Evolutionary conservation across 2,329 filamentous ascomycete species (phyloP).

Genomic region (Emericellopsis atlantica): DNA sequence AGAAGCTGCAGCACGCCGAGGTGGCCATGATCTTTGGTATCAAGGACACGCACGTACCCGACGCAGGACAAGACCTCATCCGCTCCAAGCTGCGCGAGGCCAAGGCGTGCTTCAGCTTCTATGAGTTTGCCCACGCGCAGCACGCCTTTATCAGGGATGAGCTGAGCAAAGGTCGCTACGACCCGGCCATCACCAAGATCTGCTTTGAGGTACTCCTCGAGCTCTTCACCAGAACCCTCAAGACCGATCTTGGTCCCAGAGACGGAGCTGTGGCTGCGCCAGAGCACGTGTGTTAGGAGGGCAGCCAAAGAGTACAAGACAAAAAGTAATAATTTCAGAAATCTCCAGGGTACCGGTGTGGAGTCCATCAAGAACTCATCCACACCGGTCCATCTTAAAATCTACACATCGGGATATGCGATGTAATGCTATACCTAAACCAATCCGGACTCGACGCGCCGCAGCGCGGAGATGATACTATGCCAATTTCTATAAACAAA

Average conservation of each 20-base stretch:
- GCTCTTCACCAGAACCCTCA: conserved; percentile 66
- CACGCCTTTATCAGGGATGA: conserved; percentile 93
- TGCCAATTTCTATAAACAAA: too few species aligned
- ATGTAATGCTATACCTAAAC: too few species aligned
- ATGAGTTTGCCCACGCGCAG: conserved; percentile 87
- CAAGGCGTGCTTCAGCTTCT: conserved; percentile 64
- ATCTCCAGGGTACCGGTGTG: background rate
- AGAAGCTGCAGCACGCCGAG: conserved; percentile 62
- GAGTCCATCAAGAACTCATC: background rate
- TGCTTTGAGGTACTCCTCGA: conserved; percentile 89
- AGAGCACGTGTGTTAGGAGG: conserved; percentile 58
- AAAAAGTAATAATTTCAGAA: background rate
- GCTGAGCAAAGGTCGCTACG: conserved; percentile 85
- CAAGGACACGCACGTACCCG: conserved; percentile 80
- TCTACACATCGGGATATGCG: too few species aligned
- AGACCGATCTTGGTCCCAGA: conserved; percentile 62
- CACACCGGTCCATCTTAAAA: too few species aligned
- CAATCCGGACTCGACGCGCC: too few species aligned
- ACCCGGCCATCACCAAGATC: conserved; percentile 72
- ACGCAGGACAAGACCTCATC: conserved; percentile 71
- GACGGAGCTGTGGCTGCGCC: conserved; percentile 48
- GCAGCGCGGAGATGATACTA: too few species aligned
- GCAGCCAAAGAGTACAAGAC: background rate
- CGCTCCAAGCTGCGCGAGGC: conserved; percentile 68
- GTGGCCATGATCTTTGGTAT: conserved; percentile 85